Conservation (phyloP, 2,329 filamentous ascomycete species). For the Exserohilum rostratum region DNA sequence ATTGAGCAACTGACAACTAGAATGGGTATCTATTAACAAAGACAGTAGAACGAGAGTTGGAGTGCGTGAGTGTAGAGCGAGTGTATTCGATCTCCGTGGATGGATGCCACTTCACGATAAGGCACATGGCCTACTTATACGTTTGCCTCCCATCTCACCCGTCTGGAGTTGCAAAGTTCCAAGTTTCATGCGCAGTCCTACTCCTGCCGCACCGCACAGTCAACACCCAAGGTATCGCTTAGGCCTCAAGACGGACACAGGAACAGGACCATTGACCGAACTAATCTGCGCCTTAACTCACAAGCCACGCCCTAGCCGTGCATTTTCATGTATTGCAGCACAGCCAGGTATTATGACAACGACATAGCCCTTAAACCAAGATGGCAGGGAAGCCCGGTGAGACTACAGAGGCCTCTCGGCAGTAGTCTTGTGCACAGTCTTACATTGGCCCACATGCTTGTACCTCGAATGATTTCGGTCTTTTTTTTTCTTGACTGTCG, state of each 20-base stretch:
- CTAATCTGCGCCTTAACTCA: slow-evolving; percentile 3
- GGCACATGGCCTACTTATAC: slow-evolving; percentile 27
- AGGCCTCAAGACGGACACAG: slow-evolving; percentile 16
- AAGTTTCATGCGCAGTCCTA: slow-evolving; percentile 2
- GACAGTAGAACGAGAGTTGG: neutral
- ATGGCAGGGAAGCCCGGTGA: neutral
- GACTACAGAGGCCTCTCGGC: neutral
- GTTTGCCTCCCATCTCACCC: neutral
- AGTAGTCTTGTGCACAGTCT: slow-evolving; percentile 1
- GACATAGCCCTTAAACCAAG: slow-evolving; percentile 9
- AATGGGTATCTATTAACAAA: neutral
- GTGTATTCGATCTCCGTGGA: slow-evolving; percentile 5
- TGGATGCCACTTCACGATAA: slow-evolving; percentile 5
- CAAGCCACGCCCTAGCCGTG: slow-evolving; percentile 1
- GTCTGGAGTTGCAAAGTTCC: slow-evolving; percentile 4
- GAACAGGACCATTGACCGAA: slow-evolving; percentile 4
- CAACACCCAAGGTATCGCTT: slow-evolving; percentile 15
- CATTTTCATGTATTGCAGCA: slow-evolving; percentile 10
- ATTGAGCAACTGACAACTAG: neutral
- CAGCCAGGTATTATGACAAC: slow-evolving; percentile 29
- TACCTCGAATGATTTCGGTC: neutral
- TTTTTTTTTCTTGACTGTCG: slow-evolving; percentile 18
- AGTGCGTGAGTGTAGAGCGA: slow-evolving; percentile 13
- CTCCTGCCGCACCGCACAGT: slow-evolving; percentile 7
- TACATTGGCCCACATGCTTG: slow-evolving; percentile 16